Base-by-base conservation (phyloP, 352 stramenopile genomes). In the Phytophthora litchii region DNA sequence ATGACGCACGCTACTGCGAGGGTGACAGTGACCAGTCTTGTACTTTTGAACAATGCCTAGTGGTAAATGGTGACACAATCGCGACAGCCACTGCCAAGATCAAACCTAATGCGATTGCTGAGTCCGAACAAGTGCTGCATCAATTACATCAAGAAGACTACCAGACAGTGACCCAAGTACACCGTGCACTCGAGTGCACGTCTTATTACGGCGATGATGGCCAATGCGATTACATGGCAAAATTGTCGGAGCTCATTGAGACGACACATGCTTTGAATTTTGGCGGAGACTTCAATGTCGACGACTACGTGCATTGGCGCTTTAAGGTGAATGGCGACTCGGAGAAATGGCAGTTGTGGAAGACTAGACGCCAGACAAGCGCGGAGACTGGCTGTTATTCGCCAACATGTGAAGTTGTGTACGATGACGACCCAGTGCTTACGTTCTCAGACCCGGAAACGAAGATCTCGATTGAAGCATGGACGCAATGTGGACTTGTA, bases 261-360 rank as follows among this genome's bases (percentile, higher is more conserved):
- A 62, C 67, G 3, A 67, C 31, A 1, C 55, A 67, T 16, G 63
- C 37, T 3, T 47, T 70, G 25, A 76, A 67, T n/a, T 46, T 67
- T 1, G 57, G 62, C 2, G 44, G 47, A 8, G 31, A 40, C 1
- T 35, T 31, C 2, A 45, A 75, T 21, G 49, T 64, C 0, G 62
- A 72, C 16, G 31, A 69, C 16, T 86, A 71, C 27, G 73, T 88
- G 11, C 76, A 80, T 55, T 92, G 83, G 83, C 79, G 80, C 34
- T 89, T 84, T 61, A 73, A 74, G 50, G 59, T 92, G 42, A 53
- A 65, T 1, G 75, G 67, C 32, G 60, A 72, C 19, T 46, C 37
- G 14, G 58, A 66, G 34, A 71, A 76, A 19, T 85, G 76, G 74
- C 70, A 74, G 20, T 50, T 86, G 14, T 88, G 73, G 70, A 67